A percentile compares a stretch with the other conserved stretches of the same genome.
Evolutionary conservation across 768 basidiomycete genomes (phyloP).

Genomic region (Collybiopsis confluens): DNA sequence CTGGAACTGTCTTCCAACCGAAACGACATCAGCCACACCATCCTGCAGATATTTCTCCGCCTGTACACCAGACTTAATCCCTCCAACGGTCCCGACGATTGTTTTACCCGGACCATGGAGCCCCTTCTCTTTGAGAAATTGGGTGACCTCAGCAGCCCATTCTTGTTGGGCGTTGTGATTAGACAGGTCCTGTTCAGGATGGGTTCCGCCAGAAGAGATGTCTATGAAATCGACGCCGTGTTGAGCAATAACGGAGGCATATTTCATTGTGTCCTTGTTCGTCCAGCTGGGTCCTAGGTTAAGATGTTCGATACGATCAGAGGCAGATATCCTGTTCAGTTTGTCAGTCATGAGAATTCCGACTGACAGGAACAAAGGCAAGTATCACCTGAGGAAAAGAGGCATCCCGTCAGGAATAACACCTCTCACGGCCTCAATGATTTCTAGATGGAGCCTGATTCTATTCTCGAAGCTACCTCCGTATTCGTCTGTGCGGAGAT

Average conservation of each 20-base stretch:
- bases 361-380: neutral
- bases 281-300: slow-evolving; percentile 67
- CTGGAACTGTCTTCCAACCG: slow-evolving; percentile 52
- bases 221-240: slow-evolving; percentile 77
- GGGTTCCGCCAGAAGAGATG: slow-evolving; percentile 62
- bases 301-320: slow-evolving; percentile 68
- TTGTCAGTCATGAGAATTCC: neutral
- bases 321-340: slow-evolving; percentile 69
- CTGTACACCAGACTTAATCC: slow-evolving; percentile 49
- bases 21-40: slow-evolving; percentile 56
- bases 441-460: slow-evolving; percentile 54
- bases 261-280: slow-evolving; percentile 58
- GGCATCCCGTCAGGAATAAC: slow-evolving; percentile 61
- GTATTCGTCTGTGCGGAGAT: slow-evolving; percentile 65
- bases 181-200: slow-evolving; percentile 34
- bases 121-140: slow-evolving; percentile 16
- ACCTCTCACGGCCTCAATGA: slow-evolving; percentile 59
- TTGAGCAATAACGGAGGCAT: slow-evolving; percentile 54
- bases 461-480: slow-evolving; percentile 73
- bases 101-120: slow-evolving; percentile 15
- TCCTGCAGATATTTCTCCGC: slow-evolving; percentile 56
- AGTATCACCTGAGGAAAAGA: slow-evolving; percentile 59
- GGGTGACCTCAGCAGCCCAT: slow-evolving; percentile 51
- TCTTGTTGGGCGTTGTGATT: slow-evolving; percentile 45
- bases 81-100: slow-evolving; percentile 48